A percentile compares a stretch with the other conserved stretches of the same genome.
These are phyloP conservation scores for Coriaria nepalensis DNA, from an alignment of 306 rosid species.

Conservation along the genomic window DNA sequence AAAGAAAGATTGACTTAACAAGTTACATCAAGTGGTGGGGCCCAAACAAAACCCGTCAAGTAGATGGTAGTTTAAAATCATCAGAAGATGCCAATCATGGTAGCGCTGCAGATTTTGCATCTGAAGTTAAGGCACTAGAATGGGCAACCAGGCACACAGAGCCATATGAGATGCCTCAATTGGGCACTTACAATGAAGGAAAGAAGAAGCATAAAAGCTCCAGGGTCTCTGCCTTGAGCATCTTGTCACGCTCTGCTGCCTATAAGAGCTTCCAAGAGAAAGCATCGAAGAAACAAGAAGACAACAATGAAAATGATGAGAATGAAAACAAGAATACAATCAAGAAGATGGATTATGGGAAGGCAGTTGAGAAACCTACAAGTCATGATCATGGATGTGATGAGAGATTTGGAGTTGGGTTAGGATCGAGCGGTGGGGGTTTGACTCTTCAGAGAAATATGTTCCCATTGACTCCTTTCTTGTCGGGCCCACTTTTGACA, in stretches of 20 bases:
- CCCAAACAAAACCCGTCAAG: conserved; percentile 54
- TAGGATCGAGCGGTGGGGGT: conserved; percentile 61
- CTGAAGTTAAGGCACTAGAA: conserved; percentile 68
- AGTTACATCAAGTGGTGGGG: conserved; percentile 94
- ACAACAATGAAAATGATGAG: conserved; percentile 50
- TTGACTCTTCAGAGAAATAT: conserved; percentile 78
- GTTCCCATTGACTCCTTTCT: conserved; percentile 56
- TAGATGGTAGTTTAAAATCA: conserved; percentile 42
- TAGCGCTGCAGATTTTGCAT: conserved; percentile 46
- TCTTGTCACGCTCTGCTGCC: conserved; percentile 80
- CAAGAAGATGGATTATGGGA: conserved; percentile 67
- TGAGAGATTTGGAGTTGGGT: conserved; percentile 39
- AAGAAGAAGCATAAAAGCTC: conserved; percentile 46
- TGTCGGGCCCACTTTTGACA: conserved; percentile 80
- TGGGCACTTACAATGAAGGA: conserved; percentile 42
- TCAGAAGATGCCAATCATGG: conserved; percentile 55
- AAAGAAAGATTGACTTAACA: conserved; percentile 80
- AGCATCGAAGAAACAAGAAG: conserved; percentile 55
- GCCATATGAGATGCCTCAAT: conserved; percentile 82
- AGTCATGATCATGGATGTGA: conserved; percentile 33
- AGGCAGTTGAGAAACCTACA: conserved; percentile 61
- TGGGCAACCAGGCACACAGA: conserved; percentile 58
- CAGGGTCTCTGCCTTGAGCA: conserved; percentile 69
- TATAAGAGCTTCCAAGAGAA: conserved; percentile 84
- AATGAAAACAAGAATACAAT: conserved; percentile 66